Base-by-base conservation (phyloP, 1,284 basidiomycete genomes). In the Tilletia indica region DNA sequence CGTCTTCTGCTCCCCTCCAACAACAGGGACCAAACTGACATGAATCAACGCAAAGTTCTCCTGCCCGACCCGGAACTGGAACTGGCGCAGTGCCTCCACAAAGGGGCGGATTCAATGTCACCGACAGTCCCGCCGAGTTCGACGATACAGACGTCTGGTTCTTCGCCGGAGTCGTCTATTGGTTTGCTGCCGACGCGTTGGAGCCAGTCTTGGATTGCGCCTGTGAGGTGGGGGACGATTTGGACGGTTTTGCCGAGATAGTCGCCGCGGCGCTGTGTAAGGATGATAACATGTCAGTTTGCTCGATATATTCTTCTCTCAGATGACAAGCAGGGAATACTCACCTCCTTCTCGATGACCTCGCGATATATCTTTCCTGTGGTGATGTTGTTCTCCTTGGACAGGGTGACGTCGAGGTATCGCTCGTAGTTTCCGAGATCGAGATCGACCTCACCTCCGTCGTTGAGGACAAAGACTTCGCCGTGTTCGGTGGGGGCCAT, bases 401-500 rank as follows among this genome's bases (percentile, higher is more conserved):
- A 92, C 49, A 99, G 88, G 0, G 95, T 98, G 69, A 99, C 92
- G 82, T 99, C 90, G 75, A 99, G 88, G 86, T 99, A 99, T 73
- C 96, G 90, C 86, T 99, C 96, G 84, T 99, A 99, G 87, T 99
- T 99, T 72, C 96, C 96, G 66, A 99, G 87, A 86, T 99, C 96
- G 42, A 99, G 88, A 86, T 99, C 96, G 76, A 96, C 97, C 86
- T 99, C 96, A 68, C 96, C 97, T 45, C 97, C 97, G 78, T 99
- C 96, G 86, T 99, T 96, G 77, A 99, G 87, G 61, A 98, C 96
- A 83, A 97, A 99, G 3, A 99, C 97, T 87, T 99, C 96, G 79
- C 95, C 97, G 85, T 99, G 96, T 86, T 99, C 96, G 47, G 94
- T 97, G 14, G 96, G 97, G 56, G 94, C 90, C 96, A 99, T 99